Conservation (phyloP, 202 grass and related monocot genomes). For the Cymbopogon flexuosus region DNA sequence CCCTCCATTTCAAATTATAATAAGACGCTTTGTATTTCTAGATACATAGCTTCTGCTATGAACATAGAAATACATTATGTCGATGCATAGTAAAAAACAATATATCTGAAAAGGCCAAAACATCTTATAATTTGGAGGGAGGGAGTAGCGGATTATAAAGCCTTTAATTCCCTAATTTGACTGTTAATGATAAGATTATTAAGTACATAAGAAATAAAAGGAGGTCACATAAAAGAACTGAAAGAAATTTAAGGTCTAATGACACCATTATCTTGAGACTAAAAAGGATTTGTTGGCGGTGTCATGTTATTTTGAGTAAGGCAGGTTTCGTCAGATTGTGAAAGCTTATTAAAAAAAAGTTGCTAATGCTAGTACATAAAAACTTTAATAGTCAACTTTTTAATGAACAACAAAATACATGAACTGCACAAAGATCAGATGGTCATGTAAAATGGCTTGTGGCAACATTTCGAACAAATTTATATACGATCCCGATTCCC, state of each 20-base stretch:
- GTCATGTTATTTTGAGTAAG: neutral
- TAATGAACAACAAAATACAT: neutral
- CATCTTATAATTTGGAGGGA: no score
- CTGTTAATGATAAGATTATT: conserved; percentile 2
- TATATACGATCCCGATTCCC: neutral
- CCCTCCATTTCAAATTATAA: no score
- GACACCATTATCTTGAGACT: neutral
- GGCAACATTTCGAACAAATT: neutral
- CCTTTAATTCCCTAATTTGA: neutral
- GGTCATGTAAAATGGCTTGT: neutral
- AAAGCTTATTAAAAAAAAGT: neutral
- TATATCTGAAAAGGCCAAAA: no score
- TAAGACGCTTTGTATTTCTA: no score
- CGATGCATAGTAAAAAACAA: no score
- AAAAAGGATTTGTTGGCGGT: neutral
- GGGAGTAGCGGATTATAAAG: neutral
- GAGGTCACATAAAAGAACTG: neutral
- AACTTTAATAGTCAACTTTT: neutral
- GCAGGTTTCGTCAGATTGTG: neutral
- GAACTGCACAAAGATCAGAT: neutral
- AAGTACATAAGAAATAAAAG: neutral
- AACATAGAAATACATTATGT: no score
- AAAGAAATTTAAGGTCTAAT: neutral
- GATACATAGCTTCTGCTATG: no score
- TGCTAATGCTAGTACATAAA: neutral